These are phyloP conservation scores for Fusarium staphyleae DNA, from an alignment of 2,329 filamentous ascomycete genomes.

Conservation along the genomic window DNA sequence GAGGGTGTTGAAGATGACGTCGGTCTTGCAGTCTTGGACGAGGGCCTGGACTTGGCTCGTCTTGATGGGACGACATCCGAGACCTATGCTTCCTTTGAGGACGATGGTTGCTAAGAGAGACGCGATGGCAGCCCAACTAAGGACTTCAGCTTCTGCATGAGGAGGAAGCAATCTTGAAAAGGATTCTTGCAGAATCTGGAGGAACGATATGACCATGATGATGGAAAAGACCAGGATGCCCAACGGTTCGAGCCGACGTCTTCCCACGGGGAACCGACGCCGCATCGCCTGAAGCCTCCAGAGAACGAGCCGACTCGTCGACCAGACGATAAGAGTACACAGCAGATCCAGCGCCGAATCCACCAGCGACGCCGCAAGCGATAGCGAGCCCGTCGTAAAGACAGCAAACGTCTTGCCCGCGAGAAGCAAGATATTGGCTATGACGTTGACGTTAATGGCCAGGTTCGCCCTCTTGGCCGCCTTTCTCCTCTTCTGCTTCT, in stretches of 20 bases:
- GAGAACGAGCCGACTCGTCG: slow-evolving; percentile 72
- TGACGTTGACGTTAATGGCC: slow-evolving; percentile 83
- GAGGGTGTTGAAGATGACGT: slow-evolving; percentile 88
- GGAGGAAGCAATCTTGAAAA: slow-evolving; percentile 64
- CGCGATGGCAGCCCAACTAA: slow-evolving; percentile 41
- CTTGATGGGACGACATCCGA: slow-evolving; percentile 82
- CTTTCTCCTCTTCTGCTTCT: slow-evolving; percentile 38
- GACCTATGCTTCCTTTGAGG: slow-evolving; percentile 81
- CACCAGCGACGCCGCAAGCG: slow-evolving; percentile 77
- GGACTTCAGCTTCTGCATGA: slow-evolving; percentile 57
- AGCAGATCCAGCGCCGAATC: slow-evolving; percentile 81
- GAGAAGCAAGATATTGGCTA: slow-evolving; percentile 76
- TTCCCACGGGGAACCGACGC: slow-evolving; percentile 76
- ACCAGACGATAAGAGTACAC: slow-evolving; percentile 80
- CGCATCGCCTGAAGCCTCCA: slow-evolving; percentile 58
- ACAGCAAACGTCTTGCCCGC: slow-evolving; percentile 77
- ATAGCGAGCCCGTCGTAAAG: slow-evolving; percentile 79
- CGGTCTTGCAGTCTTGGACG: slow-evolving; percentile 58
- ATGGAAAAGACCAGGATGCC: slow-evolving; percentile 81
- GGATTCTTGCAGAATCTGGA: slow-evolving; percentile 76
- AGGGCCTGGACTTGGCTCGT: slow-evolving; percentile 83
- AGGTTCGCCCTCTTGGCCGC: slow-evolving; percentile 47
- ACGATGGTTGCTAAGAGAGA: slow-evolving; percentile 76
- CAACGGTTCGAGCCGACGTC: slow-evolving; percentile 73
- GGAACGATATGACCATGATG: slow-evolving; percentile 84